Conservation (phyloP, 257 asterid species). For the Ophiorrhiza pumila region DNA sequence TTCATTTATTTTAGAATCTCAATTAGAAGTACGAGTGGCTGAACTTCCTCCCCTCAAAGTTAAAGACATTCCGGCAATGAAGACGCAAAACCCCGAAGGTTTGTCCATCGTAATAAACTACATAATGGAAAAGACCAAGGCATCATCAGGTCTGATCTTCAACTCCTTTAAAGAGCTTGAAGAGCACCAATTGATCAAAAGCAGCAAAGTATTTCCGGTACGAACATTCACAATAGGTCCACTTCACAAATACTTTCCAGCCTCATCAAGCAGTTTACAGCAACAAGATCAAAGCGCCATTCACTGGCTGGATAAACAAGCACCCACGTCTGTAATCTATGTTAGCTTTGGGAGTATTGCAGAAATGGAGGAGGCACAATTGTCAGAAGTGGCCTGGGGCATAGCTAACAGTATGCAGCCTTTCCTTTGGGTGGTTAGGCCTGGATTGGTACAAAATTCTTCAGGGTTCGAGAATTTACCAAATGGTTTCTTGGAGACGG, state of each 20-base stretch:
- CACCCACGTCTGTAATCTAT: constrained; percentile 34
- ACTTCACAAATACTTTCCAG: constrained; percentile 33
- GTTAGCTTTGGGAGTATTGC: constrained; percentile 21
- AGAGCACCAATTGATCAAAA: constrained; percentile 24
- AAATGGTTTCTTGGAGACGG: constrained; percentile 12
- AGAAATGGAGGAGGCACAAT: constrained; percentile 7
- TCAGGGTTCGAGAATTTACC: constrained; percentile 3
- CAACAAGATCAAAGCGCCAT: constrained; percentile 37
- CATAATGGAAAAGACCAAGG: constrained; percentile 31
- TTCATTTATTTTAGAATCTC: constrained; percentile 18
- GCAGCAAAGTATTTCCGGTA: constrained; percentile 27
- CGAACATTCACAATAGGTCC: constrained; percentile 47
- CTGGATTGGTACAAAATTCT: constrained; percentile 23
- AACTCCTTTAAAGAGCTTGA: constrained; percentile 52
- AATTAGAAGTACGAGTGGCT: constrained; percentile 28
- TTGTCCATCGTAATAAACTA: constrained; percentile 8
- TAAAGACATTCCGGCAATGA: constrained; percentile 39
- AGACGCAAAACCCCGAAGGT: constrained; percentile 14
- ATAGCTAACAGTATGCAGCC: constrained; percentile 30
- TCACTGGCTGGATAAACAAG: constrained; percentile 44
- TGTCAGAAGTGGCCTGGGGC: constrained; percentile 18
- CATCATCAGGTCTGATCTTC: constrained; percentile 41
- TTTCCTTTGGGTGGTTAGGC: constrained; percentile 48
- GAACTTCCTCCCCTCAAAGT: constrained; percentile 47
- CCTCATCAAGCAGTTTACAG: constrained; percentile 33